Evolutionary conservation across 2,329 filamentous ascomycete species (phyloP).

Genomic region (Colletotrichum kahawae): DNA sequence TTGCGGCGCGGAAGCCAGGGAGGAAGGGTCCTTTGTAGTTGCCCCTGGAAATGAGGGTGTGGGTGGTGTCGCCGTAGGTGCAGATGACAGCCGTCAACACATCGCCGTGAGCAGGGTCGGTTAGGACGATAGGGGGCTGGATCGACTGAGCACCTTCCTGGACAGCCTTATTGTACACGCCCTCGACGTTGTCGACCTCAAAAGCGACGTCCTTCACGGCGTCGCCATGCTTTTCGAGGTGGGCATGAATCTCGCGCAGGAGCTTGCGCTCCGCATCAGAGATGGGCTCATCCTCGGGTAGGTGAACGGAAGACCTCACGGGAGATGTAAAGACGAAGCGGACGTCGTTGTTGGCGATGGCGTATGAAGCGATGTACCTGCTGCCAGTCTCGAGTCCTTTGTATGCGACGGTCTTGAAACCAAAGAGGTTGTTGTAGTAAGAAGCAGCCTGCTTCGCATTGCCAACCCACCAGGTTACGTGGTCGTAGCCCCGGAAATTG

Average conservation of each 20-base stretch:
- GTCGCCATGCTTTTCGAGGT: constrained; percentile 88
- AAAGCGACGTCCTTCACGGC: constrained; percentile 96
- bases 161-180: constrained; percentile 78
- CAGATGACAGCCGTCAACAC: constrained; percentile 80
- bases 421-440: constrained; percentile 88
- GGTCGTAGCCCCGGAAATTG: constrained; percentile 85
- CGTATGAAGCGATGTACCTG: constrained; percentile 81
- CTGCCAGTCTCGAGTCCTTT: constrained; percentile 87
- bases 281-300: constrained; percentile 65
- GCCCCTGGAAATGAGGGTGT: constrained; percentile 81
- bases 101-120: constrained; percentile 66
- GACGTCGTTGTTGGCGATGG: constrained; percentile 77
- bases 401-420: constrained; percentile 84
- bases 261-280: constrained; percentile 66
- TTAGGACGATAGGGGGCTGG: constrained; percentile 57
- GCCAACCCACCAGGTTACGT: constrained; percentile 95
- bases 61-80: constrained; percentile 95
- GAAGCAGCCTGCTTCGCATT: constrained; percentile 95
- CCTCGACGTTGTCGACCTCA: constrained; percentile 87
- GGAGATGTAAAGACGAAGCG: constrained; percentile 87
- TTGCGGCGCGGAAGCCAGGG: constrained; percentile 75
- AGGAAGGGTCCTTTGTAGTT: constrained; percentile 78
- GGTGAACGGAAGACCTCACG: constrained; percentile 64
- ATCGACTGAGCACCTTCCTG: constrained; percentile 67
- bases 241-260: constrained; percentile 77